These are phyloP conservation scores for Dactylellina cionopaga DNA, from an alignment of 2,329 filamentous ascomycete genomes.

Conservation along the genomic window DNA sequence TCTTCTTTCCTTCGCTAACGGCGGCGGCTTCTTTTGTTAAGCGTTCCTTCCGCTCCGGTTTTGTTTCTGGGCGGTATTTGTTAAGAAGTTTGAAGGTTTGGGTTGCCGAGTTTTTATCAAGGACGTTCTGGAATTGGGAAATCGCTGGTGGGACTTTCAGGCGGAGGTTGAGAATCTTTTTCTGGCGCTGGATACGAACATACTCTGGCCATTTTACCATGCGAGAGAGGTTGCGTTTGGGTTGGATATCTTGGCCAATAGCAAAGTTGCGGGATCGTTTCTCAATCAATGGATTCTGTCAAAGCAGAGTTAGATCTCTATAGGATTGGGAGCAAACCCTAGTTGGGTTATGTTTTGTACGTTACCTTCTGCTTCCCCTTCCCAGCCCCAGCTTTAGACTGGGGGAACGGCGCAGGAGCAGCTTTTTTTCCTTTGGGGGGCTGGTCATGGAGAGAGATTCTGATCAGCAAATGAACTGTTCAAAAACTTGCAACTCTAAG, in stretches of 20 bases:
- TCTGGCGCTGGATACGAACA: constrained; percentile 93
- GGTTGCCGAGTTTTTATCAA: constrained; percentile 95
- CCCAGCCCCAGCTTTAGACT: constrained; percentile 82
- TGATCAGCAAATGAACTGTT: constrained; percentile 70
- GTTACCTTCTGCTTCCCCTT: constrained; percentile 96
- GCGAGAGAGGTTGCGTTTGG: constrained; percentile 90
- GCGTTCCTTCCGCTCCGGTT: constrained; percentile 99
- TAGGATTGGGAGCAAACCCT: constrained; percentile 39
- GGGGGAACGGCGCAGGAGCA: constrained; percentile 94
- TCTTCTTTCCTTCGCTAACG: constrained; percentile 99
- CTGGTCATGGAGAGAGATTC: constrained; percentile 65
- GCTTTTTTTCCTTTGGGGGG: constrained; percentile 99
- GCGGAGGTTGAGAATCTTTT: constrained; percentile 83
- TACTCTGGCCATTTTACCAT: constrained; percentile 99
- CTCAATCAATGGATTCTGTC: constrained; percentile 98
- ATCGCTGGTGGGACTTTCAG: constrained; percentile 98
- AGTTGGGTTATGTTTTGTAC: constrained; percentile 59
- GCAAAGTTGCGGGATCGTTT: constrained; percentile 97
- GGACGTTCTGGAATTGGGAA: constrained; percentile 95
- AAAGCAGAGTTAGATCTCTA: constrained; percentile 54
- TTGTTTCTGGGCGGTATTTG: constrained; percentile 99
- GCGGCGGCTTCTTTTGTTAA: constrained; percentile 97
- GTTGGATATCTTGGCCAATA: constrained; percentile 99
- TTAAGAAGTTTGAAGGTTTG: constrained; percentile 99
- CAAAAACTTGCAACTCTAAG: constrained; percentile 73